Conservation (phyloP, 2,329 filamentous ascomycete species). For the Chrysoporthe cubensis region DNA sequence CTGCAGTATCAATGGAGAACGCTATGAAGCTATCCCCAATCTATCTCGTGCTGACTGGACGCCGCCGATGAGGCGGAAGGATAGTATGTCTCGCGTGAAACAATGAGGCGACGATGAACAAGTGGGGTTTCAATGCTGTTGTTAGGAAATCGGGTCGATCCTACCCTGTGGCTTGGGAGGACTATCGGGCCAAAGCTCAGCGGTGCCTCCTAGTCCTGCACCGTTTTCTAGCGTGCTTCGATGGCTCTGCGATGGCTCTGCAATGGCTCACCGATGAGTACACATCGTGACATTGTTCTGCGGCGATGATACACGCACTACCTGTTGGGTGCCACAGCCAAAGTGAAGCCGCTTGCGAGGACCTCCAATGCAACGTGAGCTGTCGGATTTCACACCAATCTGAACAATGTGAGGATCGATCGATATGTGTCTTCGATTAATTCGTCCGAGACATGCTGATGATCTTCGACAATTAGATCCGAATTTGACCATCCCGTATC, state of each 20-base stretch:
- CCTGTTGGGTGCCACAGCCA: too few relatives aligned
- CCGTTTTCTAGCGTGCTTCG: too few relatives aligned
- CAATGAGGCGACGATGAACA: neutral
- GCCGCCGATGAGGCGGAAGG: neutral
- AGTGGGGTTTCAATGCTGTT: neutral
- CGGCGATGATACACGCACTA: too few relatives aligned
- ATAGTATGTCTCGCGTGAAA: neutral
- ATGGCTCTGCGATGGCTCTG: too few relatives aligned
- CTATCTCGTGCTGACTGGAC: neutral
- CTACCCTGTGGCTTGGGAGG: too few relatives aligned
- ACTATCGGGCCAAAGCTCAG: too few relatives aligned
- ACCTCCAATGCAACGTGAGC: neutral
- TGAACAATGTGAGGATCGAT: too few relatives aligned
- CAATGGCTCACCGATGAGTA: too few relatives aligned
- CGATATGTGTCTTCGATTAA: neutral
- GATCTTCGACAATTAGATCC: neutral
- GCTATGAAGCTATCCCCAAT: neutral
- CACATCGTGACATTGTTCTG: too few relatives aligned
- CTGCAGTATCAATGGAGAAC: neutral
- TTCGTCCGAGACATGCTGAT: slow-evolving; percentile 23
- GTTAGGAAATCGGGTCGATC: neutral
- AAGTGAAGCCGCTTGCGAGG: neutral
- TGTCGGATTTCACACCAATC: neutral
- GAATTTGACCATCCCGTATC: neutral
- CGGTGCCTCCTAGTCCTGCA: too few relatives aligned